Evolutionary conservation across 306 rosid species (phyloP), one percentile per base, ranked within the genome.

Genomic region (Cucurbita argyrosperma): DNA sequence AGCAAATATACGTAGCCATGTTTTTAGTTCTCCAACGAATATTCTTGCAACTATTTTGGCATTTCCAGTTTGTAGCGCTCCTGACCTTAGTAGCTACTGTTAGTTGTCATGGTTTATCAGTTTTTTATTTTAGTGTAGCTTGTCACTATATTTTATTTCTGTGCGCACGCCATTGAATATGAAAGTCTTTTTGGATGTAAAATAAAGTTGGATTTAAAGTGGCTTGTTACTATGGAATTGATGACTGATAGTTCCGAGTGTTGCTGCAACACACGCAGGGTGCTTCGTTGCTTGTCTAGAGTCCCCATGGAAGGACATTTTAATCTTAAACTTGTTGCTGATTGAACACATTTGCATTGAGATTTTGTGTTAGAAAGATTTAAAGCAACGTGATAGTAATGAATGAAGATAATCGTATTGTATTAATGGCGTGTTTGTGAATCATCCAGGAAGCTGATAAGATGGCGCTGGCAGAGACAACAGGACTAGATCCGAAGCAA

Each of bases 401-500:
- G 11, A 10, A 60, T 60, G 11, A 38, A 37, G 6, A 15, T 35
- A 37, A 61, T 37, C 23, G 23, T 38, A 39, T 42, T 64, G 21
- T 38, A 39, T 42, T 64, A 11, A 64, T 5, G 26, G 21, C 9
- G 71, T 42, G 0, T 39, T n/a, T 9, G 37, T 64, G 3, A 64
- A 64, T 12, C 52, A 42, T 74, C n/a, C 87, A 92, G 98, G 98
- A 92, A 81, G 86, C 85, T 60, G 98, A 92, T 81, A 92, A 92
- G 89, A 80, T 80, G 71, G 91, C 86, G 5, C 81, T 92, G 84
- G 96, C 96, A 3, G 86, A 82, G 77, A 67, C 96, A 6, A 92
- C 98, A 39, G 96, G 98, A 60, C 76, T 92, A 46, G 96, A 92
- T 69, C 96, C 85, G 77, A 92, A 88, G 89, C 98, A 92, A 81